Percentiles rank a stretch among this genome's conserved stretches.
phyloP scores from a whole-genome alignment of 2,329 filamentous ascomycete genomes.

The Aspergillus versicolor region DNA sequence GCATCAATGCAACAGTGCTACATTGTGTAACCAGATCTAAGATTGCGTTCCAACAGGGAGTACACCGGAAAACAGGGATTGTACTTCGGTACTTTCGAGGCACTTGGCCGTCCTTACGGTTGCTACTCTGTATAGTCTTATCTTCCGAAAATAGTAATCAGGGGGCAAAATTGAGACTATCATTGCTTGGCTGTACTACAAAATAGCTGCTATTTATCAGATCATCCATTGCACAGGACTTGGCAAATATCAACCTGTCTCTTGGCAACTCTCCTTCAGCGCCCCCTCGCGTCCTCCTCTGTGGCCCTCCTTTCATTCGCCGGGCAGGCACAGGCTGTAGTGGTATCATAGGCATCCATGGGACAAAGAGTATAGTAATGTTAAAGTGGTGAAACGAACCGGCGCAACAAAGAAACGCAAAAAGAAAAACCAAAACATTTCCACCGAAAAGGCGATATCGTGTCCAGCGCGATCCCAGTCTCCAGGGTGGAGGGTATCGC shows the following conservation, averaged over 20 bases:
- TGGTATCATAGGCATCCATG: slow-evolving; percentile 15
- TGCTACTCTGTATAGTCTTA: neutral
- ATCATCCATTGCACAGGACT: slow-evolving; percentile 18
- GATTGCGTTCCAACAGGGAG: slow-evolving; percentile 1
- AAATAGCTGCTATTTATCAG: slow-evolving; percentile 15
- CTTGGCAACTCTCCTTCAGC: slow-evolving; percentile 16
- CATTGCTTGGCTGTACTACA: slow-evolving; percentile 22
- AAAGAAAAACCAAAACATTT: slow-evolving; percentile 5
- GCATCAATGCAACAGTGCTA: neutral
- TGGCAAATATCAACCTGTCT: slow-evolving; percentile 18
- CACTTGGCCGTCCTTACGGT: too few species aligned
- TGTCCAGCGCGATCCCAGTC: slow-evolving; percentile 21
- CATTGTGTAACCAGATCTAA: slow-evolving; percentile 6
- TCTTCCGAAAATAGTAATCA: slow-evolving; percentile 5
- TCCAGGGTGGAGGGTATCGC: slow-evolving; percentile 5
- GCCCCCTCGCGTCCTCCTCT: slow-evolving; percentile 5
- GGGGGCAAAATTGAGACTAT: slow-evolving; percentile 9
- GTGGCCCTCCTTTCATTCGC: neutral
- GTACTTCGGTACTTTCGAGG: neutral
- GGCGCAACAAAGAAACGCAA: neutral
- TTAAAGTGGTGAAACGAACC: slow-evolving; percentile 1
- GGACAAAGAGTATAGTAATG: slow-evolving; percentile 1
- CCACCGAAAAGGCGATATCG: slow-evolving; percentile 14
- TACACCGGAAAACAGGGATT: neutral
- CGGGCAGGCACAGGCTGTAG: neutral